Base-by-base conservation (phyloP, 2,329 filamentous ascomycete genomes). In the Alternaria longipes region DNA sequence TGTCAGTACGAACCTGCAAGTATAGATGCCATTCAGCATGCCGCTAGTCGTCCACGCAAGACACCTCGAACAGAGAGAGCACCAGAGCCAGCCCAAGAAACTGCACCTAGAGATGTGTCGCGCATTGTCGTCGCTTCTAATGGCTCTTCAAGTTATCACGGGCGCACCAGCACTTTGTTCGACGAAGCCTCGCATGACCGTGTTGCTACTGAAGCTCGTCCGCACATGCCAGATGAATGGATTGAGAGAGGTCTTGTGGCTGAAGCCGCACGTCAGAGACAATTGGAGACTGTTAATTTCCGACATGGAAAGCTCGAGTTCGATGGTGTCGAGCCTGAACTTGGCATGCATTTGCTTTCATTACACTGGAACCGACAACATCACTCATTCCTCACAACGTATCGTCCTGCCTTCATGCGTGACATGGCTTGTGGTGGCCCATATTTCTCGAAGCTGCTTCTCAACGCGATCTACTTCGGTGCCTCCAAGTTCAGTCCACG, bases 321-420 rank as follows among this genome's bases (percentile, higher is more conserved):
- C 68, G 85, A 87, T 65, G 85, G 84, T 1, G 80, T 87, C 1
- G 81, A 84, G 32, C 81, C 84, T 0, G 82, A 85, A 12, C 66
- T 86, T 8, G 85, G 80, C 3, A 81, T 85, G 75, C 83, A 86
- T 52, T 70, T 87, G 5, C 73, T 87, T 0, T 78, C 79, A 3
- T 69, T 87, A 0, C 82, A 86, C 55, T 86, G 84, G 83, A 86
- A 84, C 65, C 81, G 84, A 5, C 84, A 86, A 60, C 84, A 85
- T 59, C 80, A 84, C 54, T 80, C 83, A 6, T 79, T 80, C 54
- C 64, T 83, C 1, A 75, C 86, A 44, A 83, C 82, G 1, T 86
- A 87, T 68, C 81, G 85, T 0, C 82, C 85, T 0, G 82, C 80
- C 0, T 85, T 74, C 40, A 72, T 74, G 71, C 61, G 71, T n/a